Evolutionary conservation across 768 basidiomycete genomes (phyloP).

Genomic region (Podaxis sp.): DNA sequence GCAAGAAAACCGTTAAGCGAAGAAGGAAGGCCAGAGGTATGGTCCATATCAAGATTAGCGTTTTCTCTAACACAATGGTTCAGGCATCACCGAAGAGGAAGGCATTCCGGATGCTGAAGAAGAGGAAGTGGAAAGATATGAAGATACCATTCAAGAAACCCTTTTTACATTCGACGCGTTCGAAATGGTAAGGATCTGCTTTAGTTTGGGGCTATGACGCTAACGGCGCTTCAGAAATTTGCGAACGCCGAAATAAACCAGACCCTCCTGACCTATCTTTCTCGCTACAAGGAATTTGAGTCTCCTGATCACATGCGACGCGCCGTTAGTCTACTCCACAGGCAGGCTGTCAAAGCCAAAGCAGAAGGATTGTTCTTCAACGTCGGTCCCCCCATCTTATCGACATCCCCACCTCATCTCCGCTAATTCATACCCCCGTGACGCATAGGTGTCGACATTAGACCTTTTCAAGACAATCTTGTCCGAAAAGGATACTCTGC

Average conservation of each 20-base stretch:
- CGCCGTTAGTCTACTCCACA: conserved; percentile 84
- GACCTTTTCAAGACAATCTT: conserved; percentile 86
- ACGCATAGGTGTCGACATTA: conserved; percentile 79
- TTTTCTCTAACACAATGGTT: conserved; percentile 10
- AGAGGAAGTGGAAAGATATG: conserved; percentile 46
- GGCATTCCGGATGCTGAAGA: conserved; percentile 71
- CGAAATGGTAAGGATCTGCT: conserved; percentile 63
- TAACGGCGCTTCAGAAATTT: conserved; percentile 63
- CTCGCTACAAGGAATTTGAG: conserved; percentile 80
- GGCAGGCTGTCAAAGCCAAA: conserved; percentile 87
- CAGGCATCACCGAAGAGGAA: conserved; percentile 52
- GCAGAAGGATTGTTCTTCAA: conserved; percentile 97
- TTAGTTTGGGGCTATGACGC: conserved; percentile 6
- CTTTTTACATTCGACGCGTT: conserved; percentile 91
- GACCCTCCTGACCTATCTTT: conserved; percentile 80
- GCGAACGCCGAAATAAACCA: conserved; percentile 82
- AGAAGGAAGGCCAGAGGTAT: conserved; percentile 46
- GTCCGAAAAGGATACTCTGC: conserved; percentile 75
- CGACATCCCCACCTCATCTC: conserved; percentile 11
- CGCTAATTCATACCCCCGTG: conserved; percentile 9
- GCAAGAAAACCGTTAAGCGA: conserved; percentile 58
- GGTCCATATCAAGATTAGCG: conserved; percentile 4
- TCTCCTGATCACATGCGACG: conserved; percentile 84
- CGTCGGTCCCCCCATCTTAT: conserved; percentile 41
- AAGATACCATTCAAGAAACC: conserved; percentile 75